Evolutionary conservation across 1,284 basidiomycete species (phyloP).

Genomic region (Fereydounia khargensis): DNA sequence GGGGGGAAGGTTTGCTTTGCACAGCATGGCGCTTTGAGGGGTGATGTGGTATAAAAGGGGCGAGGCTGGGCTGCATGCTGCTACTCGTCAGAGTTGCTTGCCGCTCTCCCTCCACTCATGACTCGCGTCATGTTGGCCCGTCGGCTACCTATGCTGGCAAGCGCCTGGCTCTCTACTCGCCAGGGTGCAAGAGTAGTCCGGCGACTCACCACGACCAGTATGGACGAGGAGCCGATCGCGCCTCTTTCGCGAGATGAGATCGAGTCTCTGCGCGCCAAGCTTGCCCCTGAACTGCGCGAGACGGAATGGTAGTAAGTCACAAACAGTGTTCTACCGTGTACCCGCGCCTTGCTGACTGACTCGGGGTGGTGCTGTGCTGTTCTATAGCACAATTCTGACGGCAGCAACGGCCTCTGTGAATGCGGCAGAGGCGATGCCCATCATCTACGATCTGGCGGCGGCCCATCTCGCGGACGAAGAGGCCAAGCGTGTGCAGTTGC

Average conservation of each 20-base stretch:
- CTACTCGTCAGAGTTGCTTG: too few relatives aligned
- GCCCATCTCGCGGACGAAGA: background rate
- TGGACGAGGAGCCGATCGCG: background rate
- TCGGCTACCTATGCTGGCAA: too few relatives aligned
- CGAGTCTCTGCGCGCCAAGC: background rate
- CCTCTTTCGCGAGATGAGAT: constrained; percentile 4
- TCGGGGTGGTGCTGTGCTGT: background rate
- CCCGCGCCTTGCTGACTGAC: background rate
- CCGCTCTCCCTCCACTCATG: too few relatives aligned
- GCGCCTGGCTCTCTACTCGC: too few relatives aligned
- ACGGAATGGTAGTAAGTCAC: constrained; percentile 4
- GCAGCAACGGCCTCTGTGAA: constrained; percentile 6
- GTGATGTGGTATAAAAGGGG: too few relatives aligned
- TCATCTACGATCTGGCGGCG: constrained; percentile 6
- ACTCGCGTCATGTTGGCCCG: too few relatives aligned
- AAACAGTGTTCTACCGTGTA: background rate
- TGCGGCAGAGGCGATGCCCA: constrained; percentile 6
- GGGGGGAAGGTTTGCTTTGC: too few relatives aligned
- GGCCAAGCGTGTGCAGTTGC: background rate
- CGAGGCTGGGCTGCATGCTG: too few relatives aligned
- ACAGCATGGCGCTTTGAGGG: too few relatives aligned
- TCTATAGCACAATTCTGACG: constrained; percentile 1
- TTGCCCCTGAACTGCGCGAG: constrained; percentile 1
- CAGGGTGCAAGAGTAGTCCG: too few relatives aligned
- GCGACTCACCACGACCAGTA: too few relatives aligned